Conservation (phyloP, 2,329 filamentous ascomycete species). For the Fusarium pseudoanthophilum region DNA sequence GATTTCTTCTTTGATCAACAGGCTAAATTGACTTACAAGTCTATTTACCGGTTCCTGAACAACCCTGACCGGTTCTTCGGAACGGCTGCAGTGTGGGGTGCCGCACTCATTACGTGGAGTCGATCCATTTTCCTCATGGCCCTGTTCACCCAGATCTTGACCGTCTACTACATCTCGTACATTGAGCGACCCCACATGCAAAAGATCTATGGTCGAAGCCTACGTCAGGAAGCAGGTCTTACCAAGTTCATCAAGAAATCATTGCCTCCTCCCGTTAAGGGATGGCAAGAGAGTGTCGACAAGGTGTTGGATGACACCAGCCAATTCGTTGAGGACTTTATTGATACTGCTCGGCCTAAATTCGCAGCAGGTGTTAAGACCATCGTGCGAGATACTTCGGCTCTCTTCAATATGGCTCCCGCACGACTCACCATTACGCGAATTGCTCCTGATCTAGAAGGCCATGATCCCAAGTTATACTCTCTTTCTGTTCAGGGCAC, state of each 20-base stretch:
- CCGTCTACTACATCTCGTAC: conserved; percentile 87
- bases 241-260: conserved; percentile 91
- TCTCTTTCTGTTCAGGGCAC: conserved; percentile 78
- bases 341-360: conserved; percentile 86
- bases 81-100: conserved; percentile 93
- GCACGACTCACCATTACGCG: conserved; percentile 85
- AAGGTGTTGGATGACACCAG: conserved; percentile 86
- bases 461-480: conserved; percentile 83
- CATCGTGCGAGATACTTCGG: conserved; percentile 87
- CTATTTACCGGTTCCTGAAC: conserved; percentile 98
- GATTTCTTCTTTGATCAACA: conserved; percentile 97
- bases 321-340: conserved; percentile 89
- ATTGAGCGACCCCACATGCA: conserved; percentile 98
- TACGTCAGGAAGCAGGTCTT: conserved; percentile 88
- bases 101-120: conserved; percentile 92
- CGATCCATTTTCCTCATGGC: conserved; percentile 87
- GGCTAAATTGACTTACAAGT: conserved; percentile 91
- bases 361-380: conserved; percentile 86
- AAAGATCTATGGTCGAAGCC: conserved; percentile 88
- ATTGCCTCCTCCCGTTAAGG: conserved; percentile 82
- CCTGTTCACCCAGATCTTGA: conserved; percentile 84
- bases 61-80: conserved; percentile 96
- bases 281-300: conserved; percentile 88
- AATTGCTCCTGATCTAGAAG: conserved; percentile 81
- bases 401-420: conserved; percentile 89